These are phyloP conservation scores for Huiozyma naganishii DNA, from an alignment of 805 yeast genomes.

Conservation along the genomic window DNA sequence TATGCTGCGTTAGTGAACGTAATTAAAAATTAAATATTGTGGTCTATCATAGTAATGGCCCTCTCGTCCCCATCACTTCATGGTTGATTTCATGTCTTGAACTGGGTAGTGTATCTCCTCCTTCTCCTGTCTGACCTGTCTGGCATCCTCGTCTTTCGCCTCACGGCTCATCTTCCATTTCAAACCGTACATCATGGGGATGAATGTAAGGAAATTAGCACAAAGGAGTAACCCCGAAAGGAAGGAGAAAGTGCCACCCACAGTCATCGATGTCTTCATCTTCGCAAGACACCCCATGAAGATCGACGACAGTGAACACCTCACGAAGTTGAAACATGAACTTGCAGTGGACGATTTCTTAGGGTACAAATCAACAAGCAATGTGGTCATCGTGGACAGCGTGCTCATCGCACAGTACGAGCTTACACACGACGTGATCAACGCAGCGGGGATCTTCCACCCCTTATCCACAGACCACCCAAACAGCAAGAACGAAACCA, in stretches of 20 bases:
- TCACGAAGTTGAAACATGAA: slow-evolving; percentile 55
- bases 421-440: slow-evolving; percentile 47
- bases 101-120: not conserved
- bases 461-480: slow-evolving; percentile 63
- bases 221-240: slow-evolving; percentile 41
- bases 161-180: slow-evolving; percentile 25
- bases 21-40: no score
- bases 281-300: slow-evolving; percentile 56
- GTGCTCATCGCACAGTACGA: slow-evolving; percentile 48
- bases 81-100: no score
- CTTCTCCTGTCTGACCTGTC: not conserved
- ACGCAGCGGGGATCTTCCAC: slow-evolving; percentile 40
- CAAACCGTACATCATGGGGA: slow-evolving; percentile 31
- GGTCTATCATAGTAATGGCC: no score
- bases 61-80: no score
- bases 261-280: slow-evolving; percentile 46
- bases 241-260: slow-evolving; percentile 70
- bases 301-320: slow-evolving; percentile 62
- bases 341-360: slow-evolving; percentile 59
- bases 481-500: slow-evolving; percentile 38
- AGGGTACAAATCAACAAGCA: slow-evolving; percentile 68
- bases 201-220: slow-evolving; percentile 19
- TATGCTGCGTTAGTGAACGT: no score
- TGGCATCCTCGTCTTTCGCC: slow-evolving; percentile 10
- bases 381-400: slow-evolving; percentile 46